Percentiles rank a stretch among this genome's conserved stretches.
Conservation (phyloP, 352 stramenopile species). For the Thraustochytrium striatum region DNA sequence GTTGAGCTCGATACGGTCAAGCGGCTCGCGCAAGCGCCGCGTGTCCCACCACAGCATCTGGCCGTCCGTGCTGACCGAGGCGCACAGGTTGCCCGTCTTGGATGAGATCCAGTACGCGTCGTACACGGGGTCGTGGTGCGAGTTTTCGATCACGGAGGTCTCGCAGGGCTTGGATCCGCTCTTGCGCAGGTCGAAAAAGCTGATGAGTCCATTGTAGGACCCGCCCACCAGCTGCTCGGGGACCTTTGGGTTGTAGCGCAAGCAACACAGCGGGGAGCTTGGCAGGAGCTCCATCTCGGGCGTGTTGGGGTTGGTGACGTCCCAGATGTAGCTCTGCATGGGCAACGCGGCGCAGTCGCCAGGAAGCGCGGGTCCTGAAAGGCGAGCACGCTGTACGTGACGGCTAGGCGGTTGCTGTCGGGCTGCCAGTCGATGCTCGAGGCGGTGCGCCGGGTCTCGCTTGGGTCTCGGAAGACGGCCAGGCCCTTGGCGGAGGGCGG, state of each 20-base stretch:
- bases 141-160: constrained; percentile 91
- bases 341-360: constrained; percentile 56
- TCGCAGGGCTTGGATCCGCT: constrained; percentile 75
- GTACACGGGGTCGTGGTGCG: constrained; percentile 92
- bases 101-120: constrained; percentile 92
- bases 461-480: constrained; percentile 92
- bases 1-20: constrained; percentile 61
- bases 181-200: constrained; percentile 91
- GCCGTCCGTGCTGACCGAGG: constrained; percentile 90
- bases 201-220: constrained; percentile 93
- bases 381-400: constrained; percentile 90
- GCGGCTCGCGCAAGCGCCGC: constrained; percentile 72
- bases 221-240: constrained; percentile 90
- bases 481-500: constrained; percentile 91
- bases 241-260: constrained; percentile 94
- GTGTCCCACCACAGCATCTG: constrained; percentile 85
- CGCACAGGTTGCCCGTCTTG: constrained; percentile 92
- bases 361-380: constrained; percentile 90
- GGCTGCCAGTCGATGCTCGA: constrained; percentile 95
- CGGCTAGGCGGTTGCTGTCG: constrained; percentile 86
- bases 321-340: constrained; percentile 85
- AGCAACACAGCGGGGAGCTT: constrained; percentile 74
- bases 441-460: constrained; percentile 82
- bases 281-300: constrained; percentile 86
- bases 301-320: constrained; percentile 93